Evolutionary conservation across 2,329 filamentous ascomycete species (phyloP).

Genomic region (Aspergillus sergii): DNA sequence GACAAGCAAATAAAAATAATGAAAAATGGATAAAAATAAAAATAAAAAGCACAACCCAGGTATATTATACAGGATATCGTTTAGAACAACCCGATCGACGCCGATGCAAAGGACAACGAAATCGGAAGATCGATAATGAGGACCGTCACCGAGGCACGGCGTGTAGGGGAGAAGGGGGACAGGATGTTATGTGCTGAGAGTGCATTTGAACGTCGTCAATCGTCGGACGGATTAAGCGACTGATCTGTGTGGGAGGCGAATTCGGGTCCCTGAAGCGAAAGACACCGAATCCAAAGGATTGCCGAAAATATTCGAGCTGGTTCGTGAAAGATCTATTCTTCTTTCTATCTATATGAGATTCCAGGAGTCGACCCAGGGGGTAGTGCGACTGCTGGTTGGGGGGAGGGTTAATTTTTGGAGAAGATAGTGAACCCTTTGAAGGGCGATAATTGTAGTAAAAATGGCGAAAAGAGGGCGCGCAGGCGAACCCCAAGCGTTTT

Average conservation of each 20-base stretch:
- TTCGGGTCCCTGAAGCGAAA: background rate
- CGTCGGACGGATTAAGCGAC: conserved; percentile 21
- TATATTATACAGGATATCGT: conserved; percentile 52
- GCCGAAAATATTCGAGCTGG: background rate
- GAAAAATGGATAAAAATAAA: conserved; percentile 21
- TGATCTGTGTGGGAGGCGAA: conserved; percentile 12
- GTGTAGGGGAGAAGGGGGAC: conserved; percentile 44
- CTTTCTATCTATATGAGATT: background rate
- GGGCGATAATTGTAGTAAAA: background rate
- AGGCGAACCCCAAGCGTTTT: conserved; percentile 3
- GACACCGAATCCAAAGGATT: background rate
- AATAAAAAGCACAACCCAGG: conserved; percentile 31
- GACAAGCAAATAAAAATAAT: conserved; percentile 17
- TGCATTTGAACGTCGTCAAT: conserved; percentile 48
- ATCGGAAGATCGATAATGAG: conserved; percentile 26
- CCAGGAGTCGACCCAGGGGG: background rate
- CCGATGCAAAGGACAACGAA: conserved; percentile 31
- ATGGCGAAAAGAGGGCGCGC: background rate
- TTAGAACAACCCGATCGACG: conserved; percentile 37
- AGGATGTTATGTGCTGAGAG: conserved; percentile 41
- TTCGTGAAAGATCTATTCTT: background rate
- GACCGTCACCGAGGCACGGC: conserved; percentile 49
- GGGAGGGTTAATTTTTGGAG: too few relatives aligned
- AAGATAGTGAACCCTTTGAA: background rate
- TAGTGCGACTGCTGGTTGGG: background rate